Evolutionary conservation across 2,329 filamentous ascomycete species (phyloP).

Genomic region (Monosporascus cannonballus): DNA sequence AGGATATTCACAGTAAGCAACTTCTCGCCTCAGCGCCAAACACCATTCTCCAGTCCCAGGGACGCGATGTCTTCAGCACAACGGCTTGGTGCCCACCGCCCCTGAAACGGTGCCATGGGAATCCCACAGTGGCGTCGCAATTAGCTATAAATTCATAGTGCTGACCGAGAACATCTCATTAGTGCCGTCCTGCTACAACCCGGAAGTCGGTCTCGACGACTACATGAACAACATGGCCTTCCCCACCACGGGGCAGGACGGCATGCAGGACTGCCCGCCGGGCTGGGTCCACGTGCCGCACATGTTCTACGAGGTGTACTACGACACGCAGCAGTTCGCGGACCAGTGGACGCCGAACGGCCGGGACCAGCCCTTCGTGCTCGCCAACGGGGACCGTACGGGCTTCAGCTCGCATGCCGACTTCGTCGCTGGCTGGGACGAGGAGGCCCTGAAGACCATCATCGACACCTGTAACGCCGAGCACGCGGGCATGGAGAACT

Average conservation of each 20-base stretch:
- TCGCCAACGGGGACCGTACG: slow-evolving; percentile 63
- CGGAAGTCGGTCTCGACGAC: slow-evolving; percentile 48
- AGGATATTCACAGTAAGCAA: slow-evolving; percentile 50
- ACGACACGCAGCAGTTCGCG: slow-evolving; percentile 45
- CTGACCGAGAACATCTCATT: too few relatives aligned
- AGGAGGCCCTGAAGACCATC: slow-evolving; percentile 55
- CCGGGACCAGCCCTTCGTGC: slow-evolving; percentile 56
- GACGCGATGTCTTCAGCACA: too few relatives aligned
- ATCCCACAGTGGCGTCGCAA: too few relatives aligned
- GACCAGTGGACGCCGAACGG: slow-evolving; percentile 45
- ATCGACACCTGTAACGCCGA: slow-evolving; percentile 60
- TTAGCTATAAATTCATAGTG: too few relatives aligned
- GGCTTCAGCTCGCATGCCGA: slow-evolving; percentile 66
- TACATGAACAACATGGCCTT: slow-evolving; percentile 60
- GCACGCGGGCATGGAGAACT: slow-evolving; percentile 53
- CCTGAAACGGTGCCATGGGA: too few relatives aligned
- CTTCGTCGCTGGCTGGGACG: slow-evolving; percentile 68
- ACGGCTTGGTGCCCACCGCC: too few relatives aligned
- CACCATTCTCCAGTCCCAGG: too few relatives aligned
- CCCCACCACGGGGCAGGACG: slow-evolving; percentile 41
- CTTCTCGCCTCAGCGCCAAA: neutral
- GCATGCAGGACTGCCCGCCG: slow-evolving; percentile 46
- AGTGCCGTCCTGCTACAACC: slow-evolving; percentile 66
- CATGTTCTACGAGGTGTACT: slow-evolving; percentile 53
- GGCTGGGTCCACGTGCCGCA: slow-evolving; percentile 50